Conservation (phyloP, 2,329 filamentous ascomycete genomes). For the Trichoderma oligosporum region DNA sequence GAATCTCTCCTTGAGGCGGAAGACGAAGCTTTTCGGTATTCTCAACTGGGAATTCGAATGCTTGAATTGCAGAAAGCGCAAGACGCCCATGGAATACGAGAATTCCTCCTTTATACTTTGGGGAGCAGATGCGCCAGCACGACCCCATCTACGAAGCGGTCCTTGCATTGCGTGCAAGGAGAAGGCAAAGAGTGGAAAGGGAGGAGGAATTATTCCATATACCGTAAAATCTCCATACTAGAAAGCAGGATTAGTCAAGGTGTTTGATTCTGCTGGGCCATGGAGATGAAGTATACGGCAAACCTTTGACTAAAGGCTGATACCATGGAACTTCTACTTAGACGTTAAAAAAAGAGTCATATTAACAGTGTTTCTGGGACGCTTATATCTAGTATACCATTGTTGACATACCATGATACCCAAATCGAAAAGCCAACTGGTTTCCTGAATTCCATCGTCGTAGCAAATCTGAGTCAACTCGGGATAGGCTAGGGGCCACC, state of each 20-base stretch:
- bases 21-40: neutral
- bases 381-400: no score
- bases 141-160: neutral
- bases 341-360: no score
- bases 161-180: conserved; percentile 1
- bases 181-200: neutral
- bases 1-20: neutral
- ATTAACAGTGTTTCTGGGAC: no score
- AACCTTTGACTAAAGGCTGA: no score
- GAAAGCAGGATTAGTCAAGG: neutral
- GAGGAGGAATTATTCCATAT: neutral
- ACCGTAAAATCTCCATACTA: neutral
- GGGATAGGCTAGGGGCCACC: no score
- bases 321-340: no score
- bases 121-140: neutral
- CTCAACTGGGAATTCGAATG: conserved; percentile 12
- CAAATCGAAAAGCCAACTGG: no score
- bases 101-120: neutral
- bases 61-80: neutral
- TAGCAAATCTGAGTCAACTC: no score
- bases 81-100: neutral
- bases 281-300: no score
- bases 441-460: no score
- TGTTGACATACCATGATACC: no score
- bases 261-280: no score